A percentile compares a stretch with the other conserved stretches of the same genome.
Evolutionary conservation across 176 grass and related monocot genomes (phyloP).

Genomic region (Ensete ventricosum): DNA sequence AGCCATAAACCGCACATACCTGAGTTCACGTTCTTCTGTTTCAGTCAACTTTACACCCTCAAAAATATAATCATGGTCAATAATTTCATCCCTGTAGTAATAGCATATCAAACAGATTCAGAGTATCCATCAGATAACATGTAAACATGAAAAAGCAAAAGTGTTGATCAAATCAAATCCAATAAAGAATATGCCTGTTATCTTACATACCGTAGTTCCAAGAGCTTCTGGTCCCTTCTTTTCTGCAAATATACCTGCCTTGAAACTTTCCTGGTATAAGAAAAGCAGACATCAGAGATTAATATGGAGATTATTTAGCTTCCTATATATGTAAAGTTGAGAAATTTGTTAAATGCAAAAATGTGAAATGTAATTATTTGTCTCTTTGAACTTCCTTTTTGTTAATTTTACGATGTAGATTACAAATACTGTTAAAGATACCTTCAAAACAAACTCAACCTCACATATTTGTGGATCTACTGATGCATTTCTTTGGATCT

Average conservation of each 20-base stretch:
- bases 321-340: too few relatives aligned
- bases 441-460: neutral
- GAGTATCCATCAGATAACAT: conserved; percentile 6
- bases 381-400: neutral
- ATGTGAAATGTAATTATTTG: neutral
- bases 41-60: conserved; percentile 68
- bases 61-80: conserved; percentile 87
- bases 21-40: conserved; percentile 69
- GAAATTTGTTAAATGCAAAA: neutral
- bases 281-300: neutral
- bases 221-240: conserved; percentile 80
- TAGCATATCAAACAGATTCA: conserved; percentile 15
- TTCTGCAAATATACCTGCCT: conserved; percentile 82
- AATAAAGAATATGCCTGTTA: conserved; percentile 18
- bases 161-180: neutral
- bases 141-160: conserved; percentile 5
- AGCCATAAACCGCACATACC: conserved; percentile 24
- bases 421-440: neutral
- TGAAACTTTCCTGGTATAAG: conserved; percentile 58
- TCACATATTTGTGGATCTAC: neutral
- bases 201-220: conserved; percentile 61
- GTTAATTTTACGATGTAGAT: neutral
- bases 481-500: neutral
- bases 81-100: conserved; percentile 67
- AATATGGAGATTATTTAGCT: neutral